A percentile compares a stretch with the other conserved stretches of the same genome.
phyloP scores from a whole-genome alignment of 2,329 filamentous ascomycete species.

The Aspergillus sp. region DNA sequence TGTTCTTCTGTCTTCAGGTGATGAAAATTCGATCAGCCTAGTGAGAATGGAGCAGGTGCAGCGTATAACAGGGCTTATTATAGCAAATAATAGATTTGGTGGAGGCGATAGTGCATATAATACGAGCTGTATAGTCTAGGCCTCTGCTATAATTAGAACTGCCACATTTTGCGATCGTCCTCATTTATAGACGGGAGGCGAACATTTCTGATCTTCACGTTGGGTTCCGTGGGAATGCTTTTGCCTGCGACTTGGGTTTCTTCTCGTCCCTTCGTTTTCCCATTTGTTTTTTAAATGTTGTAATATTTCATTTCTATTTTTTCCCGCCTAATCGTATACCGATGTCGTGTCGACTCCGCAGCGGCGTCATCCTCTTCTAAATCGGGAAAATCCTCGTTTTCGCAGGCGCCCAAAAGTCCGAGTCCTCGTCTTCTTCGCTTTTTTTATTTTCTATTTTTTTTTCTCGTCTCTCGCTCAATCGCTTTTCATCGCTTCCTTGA shows the following conservation, averaged over 20 bases:
- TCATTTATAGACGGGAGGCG: neutral
- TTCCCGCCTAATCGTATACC: neutral
- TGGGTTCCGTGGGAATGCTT: neutral
- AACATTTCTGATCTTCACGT: neutral
- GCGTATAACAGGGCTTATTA: neutral
- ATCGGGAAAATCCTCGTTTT: neutral
- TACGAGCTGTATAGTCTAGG: conserved; percentile 2
- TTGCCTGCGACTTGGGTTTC: neutral
- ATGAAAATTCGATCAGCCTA: neutral
- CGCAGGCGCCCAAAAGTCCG: neutral
- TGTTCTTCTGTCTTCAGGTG: neutral
- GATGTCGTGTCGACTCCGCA: neutral
- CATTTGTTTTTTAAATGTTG: neutral
- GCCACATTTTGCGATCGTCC: neutral
- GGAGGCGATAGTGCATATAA: neutral
- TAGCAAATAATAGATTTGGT: neutral
- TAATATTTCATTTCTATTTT: neutral
- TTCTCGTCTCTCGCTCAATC: neutral
- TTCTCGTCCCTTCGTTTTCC: neutral
- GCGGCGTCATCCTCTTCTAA: conserved; percentile 4
- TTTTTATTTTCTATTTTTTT: neutral
- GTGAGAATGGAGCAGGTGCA: neutral
- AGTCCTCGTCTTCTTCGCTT: neutral
- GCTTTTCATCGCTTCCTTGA: neutral
- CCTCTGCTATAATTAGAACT: conserved; percentile 3